These are phyloP conservation scores for Handroanthus guayacan DNA, from an alignment of 257 asterid species.

Conservation along the genomic window DNA sequence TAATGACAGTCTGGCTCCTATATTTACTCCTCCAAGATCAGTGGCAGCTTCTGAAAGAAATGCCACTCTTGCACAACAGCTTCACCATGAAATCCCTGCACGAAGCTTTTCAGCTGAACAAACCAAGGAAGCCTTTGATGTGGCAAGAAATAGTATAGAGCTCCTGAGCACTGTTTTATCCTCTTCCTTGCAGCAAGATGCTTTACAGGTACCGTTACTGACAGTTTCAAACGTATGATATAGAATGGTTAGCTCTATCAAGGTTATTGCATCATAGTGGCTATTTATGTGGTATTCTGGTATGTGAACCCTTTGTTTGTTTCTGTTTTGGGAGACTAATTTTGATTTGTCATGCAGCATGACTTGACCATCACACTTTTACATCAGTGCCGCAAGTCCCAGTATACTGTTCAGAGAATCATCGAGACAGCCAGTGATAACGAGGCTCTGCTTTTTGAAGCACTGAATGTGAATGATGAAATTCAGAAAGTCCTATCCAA, in stretches of 20 bases:
- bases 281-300: constrained; percentile 11
- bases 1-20: constrained; percentile 73
- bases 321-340: constrained; percentile 5
- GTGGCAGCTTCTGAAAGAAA: constrained; percentile 59
- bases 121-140: constrained; percentile 90
- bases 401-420: constrained; percentile 69
- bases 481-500: constrained; percentile 74
- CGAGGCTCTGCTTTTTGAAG: constrained; percentile 93
- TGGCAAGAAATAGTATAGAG: constrained; percentile 93
- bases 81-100: constrained; percentile 58
- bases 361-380: constrained; percentile 78
- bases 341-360: constrained; percentile 55
- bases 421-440: constrained; percentile 82
- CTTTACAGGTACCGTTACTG: constrained; percentile 60
- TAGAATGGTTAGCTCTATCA: background rate
- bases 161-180: constrained; percentile 86
- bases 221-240: background rate
- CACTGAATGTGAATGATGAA: constrained; percentile 90
- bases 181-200: constrained; percentile 92
- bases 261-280: constrained; percentile 10
- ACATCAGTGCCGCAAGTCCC: constrained; percentile 83
- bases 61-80: constrained; percentile 54
- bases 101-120: constrained; percentile 76
- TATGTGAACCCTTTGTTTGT: background rate
- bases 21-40: constrained; percentile 87